These are phyloP conservation scores for Elongisporangium undulatum DNA, from an alignment of 352 stramenopile species.

Conservation along the genomic window DNA sequence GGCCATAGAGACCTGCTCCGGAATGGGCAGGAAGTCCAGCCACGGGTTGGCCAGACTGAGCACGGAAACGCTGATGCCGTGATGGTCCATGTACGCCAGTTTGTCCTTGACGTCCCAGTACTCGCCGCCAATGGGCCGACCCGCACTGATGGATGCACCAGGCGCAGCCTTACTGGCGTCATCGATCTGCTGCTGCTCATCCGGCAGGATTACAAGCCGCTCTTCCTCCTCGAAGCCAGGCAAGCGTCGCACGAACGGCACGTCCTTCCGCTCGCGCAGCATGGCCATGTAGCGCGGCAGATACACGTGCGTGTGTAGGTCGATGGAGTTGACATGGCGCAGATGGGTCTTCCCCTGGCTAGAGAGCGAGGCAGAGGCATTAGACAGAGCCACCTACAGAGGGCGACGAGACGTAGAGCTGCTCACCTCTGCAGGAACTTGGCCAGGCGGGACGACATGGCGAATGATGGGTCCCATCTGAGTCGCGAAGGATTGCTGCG, in stretches of 20 bases:
- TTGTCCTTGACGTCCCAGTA: conserved; percentile 54
- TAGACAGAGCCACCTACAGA: not conserved
- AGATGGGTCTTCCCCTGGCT: conserved; percentile 32
- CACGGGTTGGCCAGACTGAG: conserved; percentile 67
- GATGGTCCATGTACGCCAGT: conserved; percentile 59
- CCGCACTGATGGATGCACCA: conserved; percentile 27
- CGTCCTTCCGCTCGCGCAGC: conserved; percentile 30
- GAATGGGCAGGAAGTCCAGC: conserved; percentile 54
- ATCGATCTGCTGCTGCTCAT: conserved; percentile 37
- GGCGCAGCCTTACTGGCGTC: conserved; percentile 3
- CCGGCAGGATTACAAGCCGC: conserved; percentile 55
- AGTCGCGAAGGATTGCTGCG: not conserved
- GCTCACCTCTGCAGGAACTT: not conserved
- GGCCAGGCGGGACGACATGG: not conserved
- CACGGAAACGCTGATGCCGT: conserved; percentile 51
- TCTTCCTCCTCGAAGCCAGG: conserved; percentile 19
- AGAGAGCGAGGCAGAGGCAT: not conserved
- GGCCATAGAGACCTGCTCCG: conserved; percentile 39
- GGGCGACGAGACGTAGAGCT: not conserved
- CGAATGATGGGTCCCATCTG: not conserved
- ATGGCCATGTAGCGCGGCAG: conserved; percentile 63
- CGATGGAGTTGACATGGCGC: conserved; percentile 31
- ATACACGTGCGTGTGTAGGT: conserved; percentile 69
- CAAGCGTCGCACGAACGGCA: conserved; percentile 38
- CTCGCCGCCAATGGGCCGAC: conserved; percentile 50